These are phyloP conservation scores for Teunomyces lycoperdinae DNA, from an alignment of 805 yeast species.

Conservation along the genomic window DNA sequence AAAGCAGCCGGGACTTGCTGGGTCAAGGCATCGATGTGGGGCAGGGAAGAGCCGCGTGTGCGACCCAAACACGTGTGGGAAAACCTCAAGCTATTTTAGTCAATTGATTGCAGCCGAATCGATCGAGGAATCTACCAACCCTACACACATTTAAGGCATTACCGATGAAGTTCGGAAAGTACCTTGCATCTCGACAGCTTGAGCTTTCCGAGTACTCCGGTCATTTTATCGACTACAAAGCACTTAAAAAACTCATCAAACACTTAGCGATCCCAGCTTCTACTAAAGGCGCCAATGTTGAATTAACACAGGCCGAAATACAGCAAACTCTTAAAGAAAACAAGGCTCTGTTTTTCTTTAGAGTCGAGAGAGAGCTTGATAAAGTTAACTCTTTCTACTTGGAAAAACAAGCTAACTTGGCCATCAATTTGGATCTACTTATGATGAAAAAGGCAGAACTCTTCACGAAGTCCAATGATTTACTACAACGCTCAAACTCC, in stretches of 20 bases:
- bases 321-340: constrained; percentile 69
- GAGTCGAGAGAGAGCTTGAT: constrained; percentile 90
- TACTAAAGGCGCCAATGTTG: constrained; percentile 13
- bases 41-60: constrained; percentile 1
- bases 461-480: constrained; percentile 24
- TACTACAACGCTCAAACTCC: constrained; percentile 4
- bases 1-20: not conserved
- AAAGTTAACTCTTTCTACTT: constrained; percentile 91
- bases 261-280: constrained; percentile 54
- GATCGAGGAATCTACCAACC: not conserved
- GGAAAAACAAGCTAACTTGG: constrained; percentile 86
- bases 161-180: constrained; percentile 89
- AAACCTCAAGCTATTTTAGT: not conserved
- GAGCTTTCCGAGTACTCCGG: constrained; percentile 95
- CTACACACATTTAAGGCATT: not conserved
- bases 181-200: constrained; percentile 87
- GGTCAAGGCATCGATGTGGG: not conserved
- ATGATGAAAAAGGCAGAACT: constrained; percentile 63
- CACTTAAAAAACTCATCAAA: constrained; percentile 86
- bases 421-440: constrained; percentile 72
- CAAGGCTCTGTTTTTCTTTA: constrained; percentile 85
- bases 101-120: constrained; percentile 1
- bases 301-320: constrained; percentile 23
- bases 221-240: constrained; percentile 92
- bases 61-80: constrained; percentile 7